phyloP scores from a whole-genome alignment of 176 grass and related monocot genomes.

The Bonia amplexicaulis region DNA sequence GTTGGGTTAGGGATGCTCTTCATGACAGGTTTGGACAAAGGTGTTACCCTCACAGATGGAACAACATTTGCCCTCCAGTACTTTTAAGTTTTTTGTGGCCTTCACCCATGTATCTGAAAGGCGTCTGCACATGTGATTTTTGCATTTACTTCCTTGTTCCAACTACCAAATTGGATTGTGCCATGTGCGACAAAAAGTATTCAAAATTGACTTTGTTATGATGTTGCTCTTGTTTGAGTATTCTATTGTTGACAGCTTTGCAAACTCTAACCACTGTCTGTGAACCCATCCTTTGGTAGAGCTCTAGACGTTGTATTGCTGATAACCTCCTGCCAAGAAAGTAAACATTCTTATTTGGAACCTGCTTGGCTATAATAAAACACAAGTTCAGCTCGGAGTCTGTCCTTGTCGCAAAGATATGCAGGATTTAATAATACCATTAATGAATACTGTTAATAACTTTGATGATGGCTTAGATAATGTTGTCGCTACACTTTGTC shows the following conservation, averaged over 20 bases:
- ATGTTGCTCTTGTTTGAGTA: not conserved
- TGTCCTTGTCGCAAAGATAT: not conserved
- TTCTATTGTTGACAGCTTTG: not conserved
- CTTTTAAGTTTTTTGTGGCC: not conserved
- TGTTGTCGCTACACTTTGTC: not conserved
- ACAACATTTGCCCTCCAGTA: not conserved
- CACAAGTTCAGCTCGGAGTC: not conserved
- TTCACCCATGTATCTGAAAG: constrained; percentile 5
- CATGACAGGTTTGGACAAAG: constrained; percentile 6
- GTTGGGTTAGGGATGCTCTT: not conserved
- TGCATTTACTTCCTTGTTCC: not conserved
- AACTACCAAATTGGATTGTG: not conserved
- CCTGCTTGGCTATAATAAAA: not conserved
- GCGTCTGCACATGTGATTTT: not conserved
- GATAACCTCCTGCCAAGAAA: not conserved
- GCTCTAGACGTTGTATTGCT: not conserved
- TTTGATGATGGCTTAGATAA: not conserved
- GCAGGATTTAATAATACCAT: not conserved
- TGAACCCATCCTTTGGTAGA: not conserved
- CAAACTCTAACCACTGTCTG: not conserved
- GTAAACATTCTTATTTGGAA: not conserved
- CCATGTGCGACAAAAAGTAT: not conserved
- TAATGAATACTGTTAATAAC: not conserved
- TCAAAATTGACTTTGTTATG: not conserved
- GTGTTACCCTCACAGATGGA: constrained; percentile 25